Percentiles rank a stretch among this genome's conserved stretches.
Conservation (phyloP, 345 rosid species). For the Linum tenue region DNA sequence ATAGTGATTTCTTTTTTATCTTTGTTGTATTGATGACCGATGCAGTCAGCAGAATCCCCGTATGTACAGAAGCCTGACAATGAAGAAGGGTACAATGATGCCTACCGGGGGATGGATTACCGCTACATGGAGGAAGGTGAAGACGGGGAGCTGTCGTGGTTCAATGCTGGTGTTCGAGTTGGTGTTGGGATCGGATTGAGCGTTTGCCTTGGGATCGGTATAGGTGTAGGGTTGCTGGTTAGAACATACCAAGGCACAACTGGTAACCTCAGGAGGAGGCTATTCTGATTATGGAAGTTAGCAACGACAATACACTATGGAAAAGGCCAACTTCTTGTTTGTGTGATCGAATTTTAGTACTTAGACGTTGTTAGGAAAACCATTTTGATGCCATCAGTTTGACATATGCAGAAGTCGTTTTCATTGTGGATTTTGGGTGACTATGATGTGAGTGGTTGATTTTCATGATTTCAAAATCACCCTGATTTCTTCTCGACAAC, state of each 20-base stretch:
- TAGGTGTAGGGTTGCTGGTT: conserved; percentile 24
- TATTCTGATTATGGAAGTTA: neutral
- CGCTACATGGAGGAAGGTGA: conserved; percentile 9
- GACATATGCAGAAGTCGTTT: too few relatives aligned
- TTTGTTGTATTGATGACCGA: neutral
- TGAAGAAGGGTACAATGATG: conserved; percentile 4
- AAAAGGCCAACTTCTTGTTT: too few relatives aligned
- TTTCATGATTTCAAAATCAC: too few relatives aligned
- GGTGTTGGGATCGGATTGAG: conserved; percentile 26
- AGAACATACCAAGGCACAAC: neutral
- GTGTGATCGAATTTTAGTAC: too few relatives aligned
- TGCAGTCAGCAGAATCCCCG: conserved; percentile 36
- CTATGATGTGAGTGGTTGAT: too few relatives aligned
- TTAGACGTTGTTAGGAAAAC: too few relatives aligned
- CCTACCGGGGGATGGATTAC: conserved; percentile 12
- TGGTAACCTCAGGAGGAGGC: conserved; percentile 20
- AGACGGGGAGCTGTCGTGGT: conserved; percentile 28
- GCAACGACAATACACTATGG: too few relatives aligned
- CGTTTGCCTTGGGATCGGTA: conserved; percentile 23
- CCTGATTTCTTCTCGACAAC: too few relatives aligned
- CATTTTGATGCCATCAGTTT: too few relatives aligned
- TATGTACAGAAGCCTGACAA: conserved; percentile 33
- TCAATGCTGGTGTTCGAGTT: conserved; percentile 25
- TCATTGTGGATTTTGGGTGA: too few relatives aligned
- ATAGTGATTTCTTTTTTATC: neutral